phyloP scores from a whole-genome alignment of 495 filamentous ascomycete species.

The Neurospora sp. region DNA sequence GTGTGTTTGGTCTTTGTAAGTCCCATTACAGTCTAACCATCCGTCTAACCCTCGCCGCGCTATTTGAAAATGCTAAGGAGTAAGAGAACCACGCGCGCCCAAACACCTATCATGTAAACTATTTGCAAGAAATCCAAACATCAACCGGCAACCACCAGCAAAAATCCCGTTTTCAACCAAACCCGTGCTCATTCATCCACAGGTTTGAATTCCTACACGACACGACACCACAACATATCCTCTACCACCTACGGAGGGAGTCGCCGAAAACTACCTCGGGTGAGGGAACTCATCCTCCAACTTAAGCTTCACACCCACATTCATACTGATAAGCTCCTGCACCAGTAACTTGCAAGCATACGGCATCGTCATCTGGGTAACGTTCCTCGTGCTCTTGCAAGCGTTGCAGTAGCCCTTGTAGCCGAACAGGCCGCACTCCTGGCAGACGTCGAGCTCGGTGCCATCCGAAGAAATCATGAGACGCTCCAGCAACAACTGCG shows the following conservation, averaged over 20 bases:
- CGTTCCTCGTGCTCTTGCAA: conserved; percentile 69
- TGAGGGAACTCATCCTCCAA: conserved; percentile 86
- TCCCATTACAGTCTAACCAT: not conserved
- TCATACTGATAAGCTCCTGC: conserved; percentile 96
- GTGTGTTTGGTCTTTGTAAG: not conserved
- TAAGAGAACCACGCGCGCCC: not conserved
- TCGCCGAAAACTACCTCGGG: conserved; percentile 18
- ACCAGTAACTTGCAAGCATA: conserved; percentile 97
- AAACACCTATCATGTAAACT: not conserved
- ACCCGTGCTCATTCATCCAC: not conserved
- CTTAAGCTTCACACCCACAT: conserved; percentile 76
- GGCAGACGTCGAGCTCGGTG: conserved; percentile 86
- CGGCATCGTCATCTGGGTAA: conserved; percentile 91
- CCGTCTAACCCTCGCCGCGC: not conserved
- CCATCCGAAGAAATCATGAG: conserved; percentile 90
- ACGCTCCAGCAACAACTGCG: conserved; percentile 83
- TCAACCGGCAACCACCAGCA: not conserved
- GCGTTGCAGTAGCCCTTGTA: conserved; percentile 88
- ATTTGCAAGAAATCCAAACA: not conserved
- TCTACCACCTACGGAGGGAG: no score
- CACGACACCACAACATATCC: not conserved
- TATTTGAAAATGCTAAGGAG: not conserved
- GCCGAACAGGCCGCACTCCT: conserved; percentile 86
- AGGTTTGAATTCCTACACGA: not conserved
- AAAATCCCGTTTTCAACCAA: not conserved